phyloP scores from a whole-genome alignment of 495 filamentous ascomycete species.

The Podospora tetraspora region DNA sequence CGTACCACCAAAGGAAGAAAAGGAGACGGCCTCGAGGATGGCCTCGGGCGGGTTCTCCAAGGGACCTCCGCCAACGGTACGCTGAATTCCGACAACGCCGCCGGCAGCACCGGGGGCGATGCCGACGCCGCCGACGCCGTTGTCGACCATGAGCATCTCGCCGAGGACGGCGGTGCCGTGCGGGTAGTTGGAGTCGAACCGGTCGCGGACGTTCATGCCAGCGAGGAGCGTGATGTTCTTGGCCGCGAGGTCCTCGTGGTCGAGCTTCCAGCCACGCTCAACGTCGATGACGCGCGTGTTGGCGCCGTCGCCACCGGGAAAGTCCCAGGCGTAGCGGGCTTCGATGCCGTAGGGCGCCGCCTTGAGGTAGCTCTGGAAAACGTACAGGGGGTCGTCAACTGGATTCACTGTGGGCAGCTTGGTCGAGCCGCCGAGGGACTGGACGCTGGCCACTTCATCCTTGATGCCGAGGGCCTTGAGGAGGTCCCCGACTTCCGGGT shows the following conservation, averaged over 20 bases:
- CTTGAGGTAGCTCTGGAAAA: slow-evolving; percentile 22
- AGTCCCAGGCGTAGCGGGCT: slow-evolving; percentile 18
- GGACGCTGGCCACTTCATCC: slow-evolving; percentile 3
- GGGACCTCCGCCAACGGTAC: background rate
- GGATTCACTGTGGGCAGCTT: slow-evolving; percentile 1
- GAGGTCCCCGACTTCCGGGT: background rate
- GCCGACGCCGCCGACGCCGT: slow-evolving; percentile 19
- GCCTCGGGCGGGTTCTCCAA: slow-evolving; percentile 15
- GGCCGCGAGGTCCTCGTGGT: slow-evolving; percentile 14
- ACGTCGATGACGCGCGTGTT: slow-evolving; percentile 15
- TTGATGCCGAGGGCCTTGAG: slow-evolving; percentile 2
- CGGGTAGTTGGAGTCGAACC: slow-evolving; percentile 1
- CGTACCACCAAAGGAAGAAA: slow-evolving; percentile 1
- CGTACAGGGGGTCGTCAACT: slow-evolving; percentile 16
- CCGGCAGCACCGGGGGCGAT: slow-evolving; percentile 16
- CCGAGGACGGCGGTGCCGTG: slow-evolving; percentile 23
- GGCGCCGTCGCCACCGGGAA: slow-evolving; percentile 16
- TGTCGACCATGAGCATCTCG: slow-evolving; percentile 23
- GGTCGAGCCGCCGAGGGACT: background rate
- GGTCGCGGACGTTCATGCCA: slow-evolving; percentile 2
- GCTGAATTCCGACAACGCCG: slow-evolving; percentile 12
- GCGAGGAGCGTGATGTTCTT: slow-evolving; percentile 13
- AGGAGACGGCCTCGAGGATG: slow-evolving; percentile 19
- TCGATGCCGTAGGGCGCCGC: slow-evolving; percentile 17
- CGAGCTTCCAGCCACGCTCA: slow-evolving; percentile 20